Evolutionary conservation across 1,284 basidiomycete genomes (phyloP).

Genomic region (Agroathelia rolfsii): DNA sequence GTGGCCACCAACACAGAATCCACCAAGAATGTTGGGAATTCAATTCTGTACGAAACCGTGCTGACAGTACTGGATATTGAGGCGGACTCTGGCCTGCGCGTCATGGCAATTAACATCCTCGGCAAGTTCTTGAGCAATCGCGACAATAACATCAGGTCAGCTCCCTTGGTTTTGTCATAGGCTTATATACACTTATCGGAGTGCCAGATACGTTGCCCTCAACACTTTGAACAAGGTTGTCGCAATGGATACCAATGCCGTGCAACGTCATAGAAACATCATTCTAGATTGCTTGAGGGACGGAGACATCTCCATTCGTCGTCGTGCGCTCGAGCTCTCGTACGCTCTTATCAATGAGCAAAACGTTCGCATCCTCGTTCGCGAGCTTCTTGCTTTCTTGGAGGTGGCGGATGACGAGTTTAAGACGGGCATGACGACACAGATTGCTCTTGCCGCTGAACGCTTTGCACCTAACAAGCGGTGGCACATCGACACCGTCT

Average conservation of each 20-base stretch:
- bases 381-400: slow-evolving; percentile 91
- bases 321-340: slow-evolving; percentile 92
- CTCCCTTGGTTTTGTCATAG: too few relatives aligned
- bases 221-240: slow-evolving; percentile 99
- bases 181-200: slow-evolving; percentile 5
- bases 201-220: slow-evolving; percentile 84
- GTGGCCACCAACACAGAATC: slow-evolving; percentile 99
- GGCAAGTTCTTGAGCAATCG: slow-evolving; percentile 97
- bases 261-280: slow-evolving; percentile 95
- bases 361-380: slow-evolving; percentile 87
- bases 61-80: slow-evolving; percentile 97
- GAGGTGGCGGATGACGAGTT: slow-evolving; percentile 99
- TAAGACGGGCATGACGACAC: slow-evolving; percentile 95
- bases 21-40: slow-evolving; percentile 97
- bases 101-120: slow-evolving; percentile 99
- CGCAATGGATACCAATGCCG: slow-evolving; percentile 95
- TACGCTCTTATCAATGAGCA: slow-evolving; percentile 96
- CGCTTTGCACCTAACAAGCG: slow-evolving; percentile 95
- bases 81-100: slow-evolving; percentile 89
- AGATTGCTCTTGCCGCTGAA: slow-evolving; percentile 94
- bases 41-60: slow-evolving; percentile 97
- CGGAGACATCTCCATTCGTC: slow-evolving; percentile 96
- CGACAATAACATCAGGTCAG: slow-evolving; percentile 99
- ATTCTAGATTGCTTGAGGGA: slow-evolving; percentile 97
- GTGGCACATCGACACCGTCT: slow-evolving; percentile 98